These are phyloP conservation scores for Solanum sitiens DNA, from an alignment of 257 asterid genomes.

Conservation along the genomic window DNA sequence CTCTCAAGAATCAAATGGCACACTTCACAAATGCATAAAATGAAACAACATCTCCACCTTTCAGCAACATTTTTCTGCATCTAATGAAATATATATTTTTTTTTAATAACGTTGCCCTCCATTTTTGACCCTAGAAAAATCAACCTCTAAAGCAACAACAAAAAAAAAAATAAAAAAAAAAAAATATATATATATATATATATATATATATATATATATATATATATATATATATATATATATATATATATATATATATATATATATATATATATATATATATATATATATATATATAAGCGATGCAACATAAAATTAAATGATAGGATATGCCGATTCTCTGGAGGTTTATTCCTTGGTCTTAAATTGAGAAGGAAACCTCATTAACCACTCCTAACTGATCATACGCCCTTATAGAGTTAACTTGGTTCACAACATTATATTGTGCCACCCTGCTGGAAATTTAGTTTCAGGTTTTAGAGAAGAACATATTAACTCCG, in stretches of 20 bases:
- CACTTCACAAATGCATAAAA: not conserved
- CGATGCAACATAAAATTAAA: not conserved
- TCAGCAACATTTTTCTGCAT: not conserved
- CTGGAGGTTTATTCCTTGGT: not conserved
- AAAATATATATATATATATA: too few species aligned
- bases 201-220: too few species aligned
- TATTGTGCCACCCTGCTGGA: not conserved
- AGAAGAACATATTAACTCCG: not conserved
- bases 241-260: too few species aligned
- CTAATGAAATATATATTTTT: not conserved
- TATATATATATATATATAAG: too few species aligned
- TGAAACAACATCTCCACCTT: not conserved
- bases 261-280: too few species aligned
- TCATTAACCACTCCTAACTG: too few species aligned
- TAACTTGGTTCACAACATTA: too few species aligned
- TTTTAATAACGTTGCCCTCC: not conserved
- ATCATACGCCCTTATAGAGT: too few species aligned
- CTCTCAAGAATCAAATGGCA: too few species aligned
- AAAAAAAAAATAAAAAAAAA: too few species aligned
- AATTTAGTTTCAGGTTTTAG: not conserved
- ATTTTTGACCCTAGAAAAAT: not conserved
- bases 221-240: too few species aligned
- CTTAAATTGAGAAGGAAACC: not conserved
- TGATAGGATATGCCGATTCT: not conserved
- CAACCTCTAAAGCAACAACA: not conserved